Evolutionary conservation across 176 grass and related monocot genomes (phyloP), one percentile per base, ranked within the genome.

Genomic region (Oryza officinalis): DNA sequence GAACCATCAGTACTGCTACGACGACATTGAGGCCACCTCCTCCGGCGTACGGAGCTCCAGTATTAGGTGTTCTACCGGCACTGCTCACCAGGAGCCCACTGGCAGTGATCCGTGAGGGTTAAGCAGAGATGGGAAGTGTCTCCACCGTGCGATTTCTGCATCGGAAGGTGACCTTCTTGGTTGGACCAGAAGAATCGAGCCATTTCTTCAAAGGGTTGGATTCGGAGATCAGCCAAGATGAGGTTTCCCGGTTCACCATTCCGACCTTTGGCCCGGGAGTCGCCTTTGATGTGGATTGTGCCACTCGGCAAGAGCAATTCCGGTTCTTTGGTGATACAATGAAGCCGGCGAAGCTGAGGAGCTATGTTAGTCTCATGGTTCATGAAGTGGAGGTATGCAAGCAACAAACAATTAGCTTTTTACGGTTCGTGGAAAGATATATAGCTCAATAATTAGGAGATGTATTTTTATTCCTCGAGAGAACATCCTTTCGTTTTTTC

Each of bases 321-420:
- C 77, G 86, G 60, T 93, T 93, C 86, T 86, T 96, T 26, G 87
- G 83, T 4, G 85, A 92, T 20, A 72, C 86, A 18, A 71, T 89
- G 83, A 86, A 87, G 46, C 89, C 90, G 0, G 71, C 22, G 22
- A 95, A 90, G 71, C 71, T 95, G 7, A 32, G 90, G 76, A 61
- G 1, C 8, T 40, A 40, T 2, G 38, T 40, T 10, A 40, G 28
- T 44, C 86, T 82, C 49, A 95, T 90, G 75, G 87, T 87, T 4
- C 7, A 1, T 4, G 86, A 96, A 65, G 86, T 47, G 45, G 45
- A 47, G 45, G 45, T 47, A 47, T 47, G 45, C 9, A 1, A 0
- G 3, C 0, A 47, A 47, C 3, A 47, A 4, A 47, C 4, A 47
- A 9, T 5, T 35, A n/a, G n/a, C n/a, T n/a, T n/a, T n/a, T n/a